Percentiles rank a stretch among this genome's conserved stretches.
phyloP scores from a whole-genome alignment of 495 filamentous ascomycete species.

The Platismatia glauca region DNA sequence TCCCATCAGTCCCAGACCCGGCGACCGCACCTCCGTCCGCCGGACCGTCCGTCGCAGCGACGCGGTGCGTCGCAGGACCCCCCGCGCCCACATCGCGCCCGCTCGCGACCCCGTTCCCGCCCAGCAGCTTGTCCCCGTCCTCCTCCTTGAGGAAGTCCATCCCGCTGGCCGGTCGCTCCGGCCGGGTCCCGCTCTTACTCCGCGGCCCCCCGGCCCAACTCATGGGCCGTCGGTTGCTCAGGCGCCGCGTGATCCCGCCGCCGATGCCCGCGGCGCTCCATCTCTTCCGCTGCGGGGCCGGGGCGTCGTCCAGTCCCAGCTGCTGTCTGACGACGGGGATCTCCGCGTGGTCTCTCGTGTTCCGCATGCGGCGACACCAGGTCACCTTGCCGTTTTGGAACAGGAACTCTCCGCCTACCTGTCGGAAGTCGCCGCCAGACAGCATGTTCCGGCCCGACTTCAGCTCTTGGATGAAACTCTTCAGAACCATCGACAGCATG shows the following conservation, averaged over 20 bases:
- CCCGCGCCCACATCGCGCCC: not conserved
- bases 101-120: not conserved
- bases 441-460: constrained; percentile 41
- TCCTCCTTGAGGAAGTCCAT: constrained; percentile 1
- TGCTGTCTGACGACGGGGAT: constrained; percentile 52
- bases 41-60: not conserved
- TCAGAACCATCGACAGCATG: constrained; percentile 36
- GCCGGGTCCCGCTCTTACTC: constrained; percentile 10
- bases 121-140: not conserved
- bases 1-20: not conserved
- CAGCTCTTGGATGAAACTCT: constrained; percentile 49
- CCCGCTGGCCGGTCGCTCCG: not conserved
- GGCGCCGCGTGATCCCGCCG: not conserved
- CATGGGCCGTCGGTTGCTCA: constrained; percentile 10
- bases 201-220: constrained; percentile 17
- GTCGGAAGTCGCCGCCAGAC: constrained; percentile 58
- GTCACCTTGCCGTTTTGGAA: constrained; percentile 53
- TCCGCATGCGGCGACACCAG: constrained; percentile 82
- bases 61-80: not conserved
- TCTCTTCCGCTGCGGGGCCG: constrained; percentile 3
- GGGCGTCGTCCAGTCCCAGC: constrained; percentile 40
- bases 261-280: constrained; percentile 4
- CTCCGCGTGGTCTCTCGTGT: constrained; percentile 70
- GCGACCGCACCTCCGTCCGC: not conserved
- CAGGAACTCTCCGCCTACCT: constrained; percentile 79